These are phyloP conservation scores for Wickerhamiella azyma DNA, from an alignment of 805 yeast genomes.

Conservation along the genomic window DNA sequence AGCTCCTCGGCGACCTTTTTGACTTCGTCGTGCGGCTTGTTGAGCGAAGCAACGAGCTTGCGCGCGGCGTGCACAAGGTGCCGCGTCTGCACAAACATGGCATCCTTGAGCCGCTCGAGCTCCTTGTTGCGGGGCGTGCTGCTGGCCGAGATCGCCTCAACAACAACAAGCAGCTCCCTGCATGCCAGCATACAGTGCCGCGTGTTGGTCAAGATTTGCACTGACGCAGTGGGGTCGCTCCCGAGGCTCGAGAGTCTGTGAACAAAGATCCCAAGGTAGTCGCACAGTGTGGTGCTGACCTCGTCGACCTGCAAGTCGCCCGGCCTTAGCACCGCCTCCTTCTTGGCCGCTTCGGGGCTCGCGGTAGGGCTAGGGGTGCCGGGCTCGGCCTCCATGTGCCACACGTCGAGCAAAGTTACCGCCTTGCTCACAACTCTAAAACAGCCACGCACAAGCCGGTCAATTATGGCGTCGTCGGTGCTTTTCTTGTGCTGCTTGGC, in stretches of 20 bases:
- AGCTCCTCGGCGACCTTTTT: conserved; percentile 19
- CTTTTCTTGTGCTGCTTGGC: conserved; percentile 25
- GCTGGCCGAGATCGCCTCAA: conserved; percentile 23
- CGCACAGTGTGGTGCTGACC: conserved; percentile 24
- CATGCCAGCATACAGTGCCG: conserved; percentile 29
- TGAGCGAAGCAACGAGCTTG: conserved; percentile 23
- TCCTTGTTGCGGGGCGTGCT: conserved; percentile 20
- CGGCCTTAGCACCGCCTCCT: background rate
- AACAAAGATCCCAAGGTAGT: conserved; percentile 25
- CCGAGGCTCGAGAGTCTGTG: conserved; percentile 20
- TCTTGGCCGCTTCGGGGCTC: conserved; percentile 5
- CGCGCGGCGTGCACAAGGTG: conserved; percentile 27
- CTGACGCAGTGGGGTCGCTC: conserved; percentile 22
- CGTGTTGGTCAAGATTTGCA: conserved; percentile 25
- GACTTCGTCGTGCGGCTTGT: conserved; percentile 14
- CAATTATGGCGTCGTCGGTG: conserved; percentile 22
- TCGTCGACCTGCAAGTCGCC: conserved; percentile 24
- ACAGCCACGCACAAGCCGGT: conserved; percentile 23
- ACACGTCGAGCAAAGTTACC: conserved; percentile 22
- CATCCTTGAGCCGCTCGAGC: conserved; percentile 25
- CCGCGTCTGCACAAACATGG: conserved; percentile 24
- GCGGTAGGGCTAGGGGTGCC: conserved; percentile 8
- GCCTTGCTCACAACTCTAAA: conserved; percentile 25
- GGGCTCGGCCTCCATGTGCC: conserved; percentile 17
- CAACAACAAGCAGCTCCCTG: conserved; percentile 27